phyloP scores from a whole-genome alignment of 768 basidiomycete species.

The Sarcodon aspratus region DNA sequence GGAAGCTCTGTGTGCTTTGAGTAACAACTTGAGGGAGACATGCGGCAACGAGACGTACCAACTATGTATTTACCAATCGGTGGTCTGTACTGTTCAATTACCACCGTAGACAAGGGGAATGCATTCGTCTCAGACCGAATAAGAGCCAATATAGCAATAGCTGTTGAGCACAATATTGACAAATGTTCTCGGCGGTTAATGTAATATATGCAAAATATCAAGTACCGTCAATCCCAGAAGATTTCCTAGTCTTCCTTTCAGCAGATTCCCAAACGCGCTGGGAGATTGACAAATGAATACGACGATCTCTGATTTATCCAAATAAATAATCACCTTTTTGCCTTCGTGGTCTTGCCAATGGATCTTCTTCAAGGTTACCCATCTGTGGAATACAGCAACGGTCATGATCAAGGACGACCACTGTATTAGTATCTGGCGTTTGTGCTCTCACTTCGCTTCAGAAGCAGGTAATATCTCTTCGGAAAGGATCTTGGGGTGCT shows the following conservation, averaged over 20 bases:
- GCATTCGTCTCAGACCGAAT: constrained; percentile 62
- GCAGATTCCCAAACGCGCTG: constrained; percentile 89
- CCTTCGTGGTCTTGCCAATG: constrained; percentile 73
- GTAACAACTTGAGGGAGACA: background rate
- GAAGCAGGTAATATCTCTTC: constrained; percentile 36
- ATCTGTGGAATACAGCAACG: constrained; percentile 32
- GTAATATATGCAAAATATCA: background rate
- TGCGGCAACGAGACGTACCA: constrained; percentile 26
- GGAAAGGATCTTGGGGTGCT: constrained; percentile 40
- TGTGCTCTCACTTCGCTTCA: constrained; percentile 44
- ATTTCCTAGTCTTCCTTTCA: constrained; percentile 67
- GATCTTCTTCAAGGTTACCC: constrained; percentile 78
- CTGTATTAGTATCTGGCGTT: background rate
- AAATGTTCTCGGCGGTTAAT: background rate
- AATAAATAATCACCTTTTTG: constrained; percentile 36
- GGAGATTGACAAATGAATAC: background rate
- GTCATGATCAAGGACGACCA: background rate
- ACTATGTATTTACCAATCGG: constrained; percentile 70
- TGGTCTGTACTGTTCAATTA: constrained; percentile 90
- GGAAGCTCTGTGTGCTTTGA: background rate
- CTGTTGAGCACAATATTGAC: constrained; percentile 24
- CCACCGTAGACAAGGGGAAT: constrained; percentile 67
- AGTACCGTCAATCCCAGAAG: constrained; percentile 73
- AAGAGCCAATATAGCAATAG: constrained; percentile 76
- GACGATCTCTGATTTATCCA: background rate